Percentiles rank a stretch among this genome's conserved stretches.
Evolutionary conservation across 148 eudicot species (phyloP).

Genomic region (Cornus suecica): DNA sequence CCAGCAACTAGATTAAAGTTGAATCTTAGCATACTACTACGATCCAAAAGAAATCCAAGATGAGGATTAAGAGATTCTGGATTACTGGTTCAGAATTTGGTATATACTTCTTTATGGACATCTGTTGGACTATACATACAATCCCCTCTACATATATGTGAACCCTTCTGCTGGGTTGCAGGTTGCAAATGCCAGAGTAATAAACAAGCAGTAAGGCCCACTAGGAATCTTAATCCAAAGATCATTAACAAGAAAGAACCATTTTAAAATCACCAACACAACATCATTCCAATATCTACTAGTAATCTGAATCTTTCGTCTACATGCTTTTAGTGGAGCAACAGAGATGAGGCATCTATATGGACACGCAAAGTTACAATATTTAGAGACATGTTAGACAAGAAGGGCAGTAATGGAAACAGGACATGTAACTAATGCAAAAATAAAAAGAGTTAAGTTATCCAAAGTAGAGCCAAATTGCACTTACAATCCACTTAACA

Average conservation of each 20-base stretch:
- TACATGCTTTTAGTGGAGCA: not conserved
- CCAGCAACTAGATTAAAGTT: not conserved
- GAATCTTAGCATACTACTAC: not conserved
- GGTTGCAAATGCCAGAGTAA: no score
- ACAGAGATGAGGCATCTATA: not conserved
- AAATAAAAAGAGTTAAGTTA: not conserved
- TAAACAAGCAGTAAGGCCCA: not conserved
- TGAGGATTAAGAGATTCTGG: not conserved
- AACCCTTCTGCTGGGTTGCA: no score
- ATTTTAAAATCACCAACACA: not conserved
- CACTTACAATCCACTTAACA: conserved; percentile 91
- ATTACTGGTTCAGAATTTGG: not conserved
- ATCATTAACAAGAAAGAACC: not conserved
- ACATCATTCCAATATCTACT: no score
- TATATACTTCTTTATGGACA: no score
- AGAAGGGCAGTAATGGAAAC: not conserved
- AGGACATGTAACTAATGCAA: not conserved
- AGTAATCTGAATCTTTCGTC: not conserved
- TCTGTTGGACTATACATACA: no score
- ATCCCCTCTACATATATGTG: not conserved
- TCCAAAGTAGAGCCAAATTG: not conserved
- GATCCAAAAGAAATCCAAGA: no score
- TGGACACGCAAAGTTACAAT: not conserved
- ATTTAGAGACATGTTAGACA: not conserved
- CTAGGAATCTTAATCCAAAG: not conserved